These are phyloP conservation scores for Cladosporium sp. DNA, from an alignment of 2,329 filamentous ascomycete genomes.

Conservation along the genomic window DNA sequence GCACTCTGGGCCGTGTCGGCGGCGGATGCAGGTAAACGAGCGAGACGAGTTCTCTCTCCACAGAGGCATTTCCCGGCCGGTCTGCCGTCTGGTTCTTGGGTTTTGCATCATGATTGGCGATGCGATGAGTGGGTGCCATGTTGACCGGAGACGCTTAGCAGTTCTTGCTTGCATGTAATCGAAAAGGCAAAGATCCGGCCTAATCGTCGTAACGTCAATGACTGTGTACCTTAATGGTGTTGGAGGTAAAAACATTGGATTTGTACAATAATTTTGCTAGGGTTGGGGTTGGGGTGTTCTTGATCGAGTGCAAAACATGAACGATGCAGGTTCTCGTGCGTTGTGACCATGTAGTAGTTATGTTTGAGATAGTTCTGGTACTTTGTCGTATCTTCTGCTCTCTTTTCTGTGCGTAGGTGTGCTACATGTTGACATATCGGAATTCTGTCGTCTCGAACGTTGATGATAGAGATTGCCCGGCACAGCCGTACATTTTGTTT, in stretches of 20 bases:
- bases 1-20: constrained; percentile 13
- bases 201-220: neutral
- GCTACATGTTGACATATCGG: neutral
- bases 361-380: neutral
- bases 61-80: constrained; percentile 6
- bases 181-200: neutral
- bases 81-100: neutral
- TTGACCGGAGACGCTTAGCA: neutral
- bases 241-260: neutral
- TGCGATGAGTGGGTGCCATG: neutral
- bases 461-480: neutral
- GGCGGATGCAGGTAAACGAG: neutral
- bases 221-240: neutral
- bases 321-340: neutral
- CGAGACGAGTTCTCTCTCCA: neutral
- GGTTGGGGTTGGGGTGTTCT: neutral
- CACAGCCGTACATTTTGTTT: neutral
- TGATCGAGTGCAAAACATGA: neutral
- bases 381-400: neutral
- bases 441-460: neutral
- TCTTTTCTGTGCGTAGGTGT: neutral
- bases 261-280: neutral
- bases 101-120: neutral
- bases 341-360: neutral
- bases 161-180: neutral